phyloP scores from a whole-genome alignment of 805 yeast genomes.

The Saturnispora bothae region DNA sequence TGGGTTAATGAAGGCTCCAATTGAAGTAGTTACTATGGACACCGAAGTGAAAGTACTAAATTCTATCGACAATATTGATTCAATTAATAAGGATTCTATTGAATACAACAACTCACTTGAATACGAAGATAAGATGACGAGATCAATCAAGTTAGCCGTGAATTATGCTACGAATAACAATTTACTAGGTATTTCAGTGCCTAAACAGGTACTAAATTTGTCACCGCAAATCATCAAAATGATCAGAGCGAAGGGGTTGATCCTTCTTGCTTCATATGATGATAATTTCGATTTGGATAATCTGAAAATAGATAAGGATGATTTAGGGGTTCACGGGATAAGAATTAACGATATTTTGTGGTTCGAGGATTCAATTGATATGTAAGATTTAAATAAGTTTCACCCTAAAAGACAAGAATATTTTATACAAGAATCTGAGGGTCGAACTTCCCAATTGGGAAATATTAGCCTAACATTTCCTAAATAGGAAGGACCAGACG shows the following conservation, averaged over 20 bases:
- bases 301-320: constrained; percentile 23
- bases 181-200: constrained; percentile 72
- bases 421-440: no score
- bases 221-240: constrained; percentile 70
- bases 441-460: constrained; percentile 9
- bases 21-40: not conserved
- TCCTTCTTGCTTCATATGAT: constrained; percentile 48
- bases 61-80: constrained; percentile 28
- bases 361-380: constrained; percentile 48
- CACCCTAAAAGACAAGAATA: no score
- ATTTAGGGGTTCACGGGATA: constrained; percentile 48
- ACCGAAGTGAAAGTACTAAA: constrained; percentile 12
- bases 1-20: constrained; percentile 22
- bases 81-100: constrained; percentile 27
- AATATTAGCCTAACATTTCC: constrained; percentile 6
- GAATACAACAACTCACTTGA: constrained; percentile 25
- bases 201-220: constrained; percentile 55
- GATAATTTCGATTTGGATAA: constrained; percentile 10
- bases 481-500: constrained; percentile 4
- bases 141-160: constrained; percentile 75
- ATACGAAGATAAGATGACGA: constrained; percentile 36
- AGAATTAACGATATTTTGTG: constrained; percentile 52
- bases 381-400: constrained; percentile 14
- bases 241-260: constrained; percentile 70
- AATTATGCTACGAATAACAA: constrained; percentile 74